Evolutionary conservation across 495 filamentous ascomycete genomes (phyloP), one percentile per base, ranked within the genome.

Genomic region (Cercophora newfieldiana): DNA sequence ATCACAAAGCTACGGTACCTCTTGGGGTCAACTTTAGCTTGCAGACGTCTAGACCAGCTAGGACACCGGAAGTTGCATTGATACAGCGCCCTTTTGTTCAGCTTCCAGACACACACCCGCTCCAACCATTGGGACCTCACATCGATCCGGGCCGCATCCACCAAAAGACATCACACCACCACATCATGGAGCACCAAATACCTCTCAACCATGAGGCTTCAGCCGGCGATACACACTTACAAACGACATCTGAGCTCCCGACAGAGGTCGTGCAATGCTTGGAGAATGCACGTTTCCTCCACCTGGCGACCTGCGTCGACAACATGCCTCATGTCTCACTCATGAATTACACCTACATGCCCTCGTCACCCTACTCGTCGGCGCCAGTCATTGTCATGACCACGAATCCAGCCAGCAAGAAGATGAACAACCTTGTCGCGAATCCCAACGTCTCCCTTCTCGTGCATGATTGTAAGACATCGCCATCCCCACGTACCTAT

Each of bases 291-390:
- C 89, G 95, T 73, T 99, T 97, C 80, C 93, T 99, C 64, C 96
- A 99, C 76, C 89, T 99, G 30, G 94, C 95, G 68, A 99, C 95
- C 63, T 94, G 89, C 77, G 86, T 85, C 75, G 83, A 87, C 70
- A 87, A 94, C 75, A 85, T 86, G 70, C 95, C 95, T 18, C 95
- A 99, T 79, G 91, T 98, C 74, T 94, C 92, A 26, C 88, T 99
- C 68, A 99, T 99, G 95, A 97, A 96, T 80, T 99, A 97, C 82
- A 97, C 95, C 72, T 99, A 97, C 81, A 91, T 99, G 60, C 90
- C 94, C 19, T 87, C 85, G 0, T 91, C 91, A 6, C 91, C 93
- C 19, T 94, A 88, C 79, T 85, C 87, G 33, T 80, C 83, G 18
- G 10, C 56, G 61, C 92, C 91, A 22, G 88, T 88, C 61, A 94